phyloP scores from a whole-genome alignment of 148 eudicot species.

The Rhododendron vialii region DNA sequence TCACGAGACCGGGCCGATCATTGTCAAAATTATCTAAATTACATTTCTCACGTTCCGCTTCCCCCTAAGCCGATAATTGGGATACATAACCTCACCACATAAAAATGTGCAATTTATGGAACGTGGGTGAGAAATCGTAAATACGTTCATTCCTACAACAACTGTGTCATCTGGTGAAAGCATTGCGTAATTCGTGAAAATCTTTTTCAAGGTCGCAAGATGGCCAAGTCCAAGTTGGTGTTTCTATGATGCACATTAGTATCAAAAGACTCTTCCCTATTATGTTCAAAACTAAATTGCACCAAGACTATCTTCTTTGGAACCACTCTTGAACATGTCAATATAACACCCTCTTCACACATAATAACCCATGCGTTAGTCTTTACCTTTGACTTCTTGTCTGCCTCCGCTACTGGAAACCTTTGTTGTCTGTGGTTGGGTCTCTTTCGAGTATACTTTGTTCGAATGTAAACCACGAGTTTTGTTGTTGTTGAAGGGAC shows the following conservation, averaged over 20 bases:
- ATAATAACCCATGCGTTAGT: background rate
- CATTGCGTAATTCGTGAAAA: background rate
- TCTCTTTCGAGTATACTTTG: too few relatives aligned
- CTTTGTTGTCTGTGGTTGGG: too few relatives aligned
- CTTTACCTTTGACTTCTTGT: background rate
- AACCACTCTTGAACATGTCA: background rate
- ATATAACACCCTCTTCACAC: background rate
- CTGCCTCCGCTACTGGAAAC: too few relatives aligned
- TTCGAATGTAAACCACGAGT: too few relatives aligned
- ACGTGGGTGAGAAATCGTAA: background rate
- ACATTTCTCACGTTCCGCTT: too few relatives aligned
- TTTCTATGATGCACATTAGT: background rate
- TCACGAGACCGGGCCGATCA: background rate
- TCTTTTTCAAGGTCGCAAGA: background rate
- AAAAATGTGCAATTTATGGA: background rate
- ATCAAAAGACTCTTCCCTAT: background rate
- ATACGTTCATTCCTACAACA: background rate
- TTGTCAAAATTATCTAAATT: too few relatives aligned
- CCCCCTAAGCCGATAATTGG: background rate
- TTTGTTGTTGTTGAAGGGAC: too few relatives aligned
- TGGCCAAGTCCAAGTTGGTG: background rate
- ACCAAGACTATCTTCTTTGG: background rate
- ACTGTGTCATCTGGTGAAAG: background rate
- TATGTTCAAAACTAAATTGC: background rate
- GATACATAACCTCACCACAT: background rate